phyloP scores from a whole-genome alignment of 2,329 filamentous ascomycete species.

The Byssochlamys sp. region DNA sequence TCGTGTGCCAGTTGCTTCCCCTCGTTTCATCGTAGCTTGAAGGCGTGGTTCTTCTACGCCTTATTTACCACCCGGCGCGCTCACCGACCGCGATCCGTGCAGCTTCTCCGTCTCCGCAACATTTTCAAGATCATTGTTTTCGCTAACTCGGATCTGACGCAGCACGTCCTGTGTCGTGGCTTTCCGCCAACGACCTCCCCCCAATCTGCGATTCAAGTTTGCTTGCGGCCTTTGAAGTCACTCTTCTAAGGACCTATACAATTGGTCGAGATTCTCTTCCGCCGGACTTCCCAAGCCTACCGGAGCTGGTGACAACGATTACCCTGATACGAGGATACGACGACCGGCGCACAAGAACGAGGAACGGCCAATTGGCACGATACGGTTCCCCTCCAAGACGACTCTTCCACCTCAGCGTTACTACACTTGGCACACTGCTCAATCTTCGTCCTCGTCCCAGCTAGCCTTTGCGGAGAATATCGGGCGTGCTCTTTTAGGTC shows the following conservation, averaged over 20 bases:
- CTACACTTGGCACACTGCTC: not conserved
- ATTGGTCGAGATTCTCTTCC: not conserved
- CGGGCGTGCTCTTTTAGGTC: not conserved
- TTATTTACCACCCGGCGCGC: not conserved
- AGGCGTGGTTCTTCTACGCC: not conserved
- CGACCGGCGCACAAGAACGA: not conserved
- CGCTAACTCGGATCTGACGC: not conserved
- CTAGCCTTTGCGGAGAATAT: not conserved
- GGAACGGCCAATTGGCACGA: not conserved
- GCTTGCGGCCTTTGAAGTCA: not conserved
- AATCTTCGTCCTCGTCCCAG: not conserved
- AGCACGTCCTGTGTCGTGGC: not conserved
- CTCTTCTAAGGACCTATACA: not conserved
- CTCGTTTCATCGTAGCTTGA: not conserved
- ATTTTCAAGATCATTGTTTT: not conserved
- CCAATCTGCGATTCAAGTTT: not conserved
- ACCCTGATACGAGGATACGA: not conserved
- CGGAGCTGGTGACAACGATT: not conserved
- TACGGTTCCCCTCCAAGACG: not conserved
- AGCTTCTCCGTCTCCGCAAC: not conserved
- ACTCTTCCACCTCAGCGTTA: not conserved
- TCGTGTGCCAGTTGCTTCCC: not conserved
- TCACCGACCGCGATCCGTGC: not conserved
- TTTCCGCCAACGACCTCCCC: not conserved
- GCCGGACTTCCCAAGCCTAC: not conserved